Conservation (phyloP, 139 green algal species). For the Chlamydomonas eustigma region DNA sequence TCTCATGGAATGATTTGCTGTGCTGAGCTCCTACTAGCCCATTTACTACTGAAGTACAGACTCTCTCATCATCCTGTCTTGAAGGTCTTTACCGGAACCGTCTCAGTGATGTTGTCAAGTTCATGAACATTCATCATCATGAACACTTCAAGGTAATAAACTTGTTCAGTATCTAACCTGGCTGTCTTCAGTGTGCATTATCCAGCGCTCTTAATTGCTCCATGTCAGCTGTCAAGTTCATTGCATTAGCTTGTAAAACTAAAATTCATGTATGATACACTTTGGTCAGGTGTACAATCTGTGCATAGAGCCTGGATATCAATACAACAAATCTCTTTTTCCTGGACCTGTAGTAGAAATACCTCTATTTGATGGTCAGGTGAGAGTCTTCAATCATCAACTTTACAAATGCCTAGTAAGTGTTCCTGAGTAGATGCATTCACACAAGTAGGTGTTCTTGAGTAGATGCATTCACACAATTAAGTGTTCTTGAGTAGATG, state of each 20-base stretch:
- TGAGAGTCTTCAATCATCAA: not conserved
- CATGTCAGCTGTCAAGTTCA: not conserved
- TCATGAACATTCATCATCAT: not conserved
- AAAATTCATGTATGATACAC: not conserved
- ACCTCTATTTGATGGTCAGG: not conserved
- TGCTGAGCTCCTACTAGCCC: too few relatives aligned
- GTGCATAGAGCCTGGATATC: not conserved
- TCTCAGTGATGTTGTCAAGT: not conserved
- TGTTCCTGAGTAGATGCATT: too few relatives aligned
- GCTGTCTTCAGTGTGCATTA: not conserved
- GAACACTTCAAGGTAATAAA: not conserved
- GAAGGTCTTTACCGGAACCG: not conserved
- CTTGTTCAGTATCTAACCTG: not conserved
- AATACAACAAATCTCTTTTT: not conserved
- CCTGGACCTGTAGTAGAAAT: not conserved
- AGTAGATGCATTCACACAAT: too few relatives aligned
- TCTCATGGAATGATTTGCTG: too few relatives aligned
- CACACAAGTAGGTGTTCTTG: too few relatives aligned
- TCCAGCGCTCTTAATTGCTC: not conserved
- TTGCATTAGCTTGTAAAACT: not conserved
- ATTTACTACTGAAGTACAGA: too few relatives aligned
- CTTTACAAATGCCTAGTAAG: not conserved
- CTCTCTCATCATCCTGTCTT: too few relatives aligned
- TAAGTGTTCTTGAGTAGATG: too few relatives aligned
- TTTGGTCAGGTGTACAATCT: constrained; percentile 12